Evolutionary conservation across 768 basidiomycete species (phyloP).

Genomic region (Calvatia gigantea): DNA sequence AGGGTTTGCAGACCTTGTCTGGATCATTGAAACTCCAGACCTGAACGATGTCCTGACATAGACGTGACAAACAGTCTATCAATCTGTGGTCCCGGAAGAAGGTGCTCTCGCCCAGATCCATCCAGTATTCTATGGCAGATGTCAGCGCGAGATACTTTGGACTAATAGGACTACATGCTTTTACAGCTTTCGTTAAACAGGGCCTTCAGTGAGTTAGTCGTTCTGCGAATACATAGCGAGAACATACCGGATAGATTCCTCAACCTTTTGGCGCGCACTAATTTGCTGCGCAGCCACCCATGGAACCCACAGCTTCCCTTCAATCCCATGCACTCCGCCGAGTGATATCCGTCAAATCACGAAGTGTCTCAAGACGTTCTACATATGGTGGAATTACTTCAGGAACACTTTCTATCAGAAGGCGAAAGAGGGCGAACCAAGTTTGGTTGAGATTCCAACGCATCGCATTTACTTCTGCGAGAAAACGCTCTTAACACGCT

Average conservation of each 20-base stretch:
- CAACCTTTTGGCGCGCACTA: not conserved
- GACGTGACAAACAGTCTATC: not conserved
- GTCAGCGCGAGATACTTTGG: not conserved
- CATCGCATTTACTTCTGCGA: not conserved
- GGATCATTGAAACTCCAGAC: not conserved
- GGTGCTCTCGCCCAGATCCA: not conserved
- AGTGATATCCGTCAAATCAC: not conserved
- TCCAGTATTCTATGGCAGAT: not conserved
- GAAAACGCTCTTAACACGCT: not conserved
- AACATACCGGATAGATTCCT: not conserved
- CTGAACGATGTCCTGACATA: not conserved
- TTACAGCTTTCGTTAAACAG: not conserved
- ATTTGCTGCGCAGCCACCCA: not conserved
- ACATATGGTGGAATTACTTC: not conserved
- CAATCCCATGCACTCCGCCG: not conserved
- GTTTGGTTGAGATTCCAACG: no score
- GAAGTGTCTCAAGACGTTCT: no score
- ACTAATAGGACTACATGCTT: not conserved
- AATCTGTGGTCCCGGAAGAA: not conserved
- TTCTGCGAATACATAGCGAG: not conserved
- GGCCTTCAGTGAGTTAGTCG: not conserved
- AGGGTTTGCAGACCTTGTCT: not conserved
- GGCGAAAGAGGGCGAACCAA: no score
- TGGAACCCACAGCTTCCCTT: not conserved
- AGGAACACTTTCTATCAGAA: not conserved